Evolutionary conservation across 805 yeast genomes (phyloP), one percentile per base, ranked within the genome.

Genomic region (Ogataea nakhonphanomensis): DNA sequence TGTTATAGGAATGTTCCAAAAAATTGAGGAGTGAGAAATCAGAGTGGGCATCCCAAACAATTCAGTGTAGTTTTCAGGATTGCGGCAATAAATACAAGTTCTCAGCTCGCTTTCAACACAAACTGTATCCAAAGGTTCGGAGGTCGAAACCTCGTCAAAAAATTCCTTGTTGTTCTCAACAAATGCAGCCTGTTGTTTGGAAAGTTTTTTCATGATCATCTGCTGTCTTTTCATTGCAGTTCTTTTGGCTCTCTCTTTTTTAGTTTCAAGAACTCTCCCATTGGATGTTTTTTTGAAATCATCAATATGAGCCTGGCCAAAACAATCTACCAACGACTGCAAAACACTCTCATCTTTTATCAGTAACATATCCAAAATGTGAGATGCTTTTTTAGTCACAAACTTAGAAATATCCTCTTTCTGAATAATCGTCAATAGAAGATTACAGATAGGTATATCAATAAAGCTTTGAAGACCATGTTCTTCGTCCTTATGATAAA

Each of bases 151-250:
- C 21, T 36, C 48, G n/a, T 46, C 44, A 25, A 61, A 52, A 32
- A 41, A 52, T 3, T 35, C 58, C 33, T 62, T 54, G 44, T 74
- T 72, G 17, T 68, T 61, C 24, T 54, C 62, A 46, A 71, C 56
- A 38, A 76, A 77, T 30, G 61, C 57, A 17, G 61, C 56, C 39
- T 78, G 66, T 48, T 75, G 79, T 41, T 70, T 79, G 15, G 76
- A 74, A 69, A 84, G 78, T 52, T 75, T 81, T 21, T 70, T 73
- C 69, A 82, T 55, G 8, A 84, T 70, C 50, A 73, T 81, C 30
- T 73, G 74, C 53, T 78, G 84, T 39, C 87, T 70, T 45, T 74
- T 73, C 42, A 77, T 71, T 2, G 86, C 85, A n/a, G 74, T 39
- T 44, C 81, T 62, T 56, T 71, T 78, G 42, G 68, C 70, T 34